Conservation (phyloP, 257 asterid genomes). For the Solanum corneliomulleri region DNA sequence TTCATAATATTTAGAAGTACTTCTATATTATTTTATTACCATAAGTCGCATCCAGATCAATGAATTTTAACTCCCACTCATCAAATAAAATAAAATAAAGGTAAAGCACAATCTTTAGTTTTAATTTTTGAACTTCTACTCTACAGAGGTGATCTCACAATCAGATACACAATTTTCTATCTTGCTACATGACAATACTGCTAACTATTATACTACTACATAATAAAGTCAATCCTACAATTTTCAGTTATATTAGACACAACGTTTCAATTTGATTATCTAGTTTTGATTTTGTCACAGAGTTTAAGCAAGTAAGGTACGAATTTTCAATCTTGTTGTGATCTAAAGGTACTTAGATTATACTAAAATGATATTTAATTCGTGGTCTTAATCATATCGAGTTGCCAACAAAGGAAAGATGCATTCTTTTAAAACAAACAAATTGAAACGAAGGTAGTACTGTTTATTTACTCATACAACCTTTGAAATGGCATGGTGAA, state of each 20-base stretch:
- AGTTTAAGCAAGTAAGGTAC: neutral
- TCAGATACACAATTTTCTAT: neutral
- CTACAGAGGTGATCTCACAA: neutral
- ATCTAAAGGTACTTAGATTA: neutral
- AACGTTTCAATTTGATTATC: neutral
- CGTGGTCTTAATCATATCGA: neutral
- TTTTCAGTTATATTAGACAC: neutral
- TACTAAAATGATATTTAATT: neutral
- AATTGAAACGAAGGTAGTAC: neutral
- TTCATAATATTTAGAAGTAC: neutral
- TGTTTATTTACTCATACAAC: conserved; percentile 19
- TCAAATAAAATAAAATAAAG: neutral
- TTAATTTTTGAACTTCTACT: neutral
- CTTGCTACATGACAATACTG: neutral
- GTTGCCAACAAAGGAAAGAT: neutral
- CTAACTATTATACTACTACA: neutral
- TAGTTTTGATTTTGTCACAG: neutral
- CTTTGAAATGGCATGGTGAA: conserved; percentile 70
- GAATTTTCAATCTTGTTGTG: neutral
- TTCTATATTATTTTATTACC: neutral
- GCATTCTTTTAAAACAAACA: neutral
- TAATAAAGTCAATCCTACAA: neutral
- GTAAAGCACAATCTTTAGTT: neutral
- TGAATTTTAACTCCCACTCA: neutral
- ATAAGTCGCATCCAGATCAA: neutral